These are phyloP conservation scores for Hyphodiscus sp. DNA, from an alignment of 2,329 filamentous ascomycete genomes.

Conservation along the genomic window DNA sequence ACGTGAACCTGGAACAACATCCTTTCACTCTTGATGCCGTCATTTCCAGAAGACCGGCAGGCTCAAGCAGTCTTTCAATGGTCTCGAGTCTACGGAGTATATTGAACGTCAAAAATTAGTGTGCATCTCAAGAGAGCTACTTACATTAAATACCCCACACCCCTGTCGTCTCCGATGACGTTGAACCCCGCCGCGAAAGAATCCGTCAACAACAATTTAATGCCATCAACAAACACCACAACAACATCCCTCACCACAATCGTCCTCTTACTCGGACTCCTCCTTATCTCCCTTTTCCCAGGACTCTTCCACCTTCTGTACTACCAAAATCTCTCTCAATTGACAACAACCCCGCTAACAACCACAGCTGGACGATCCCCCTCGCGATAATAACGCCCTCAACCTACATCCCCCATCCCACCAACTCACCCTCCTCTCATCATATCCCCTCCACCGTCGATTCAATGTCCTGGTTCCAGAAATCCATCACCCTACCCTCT, in stretches of 20 bases:
- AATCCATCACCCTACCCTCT: slow-evolving; percentile 71
- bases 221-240: slow-evolving; percentile 12
- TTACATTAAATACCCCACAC: background rate
- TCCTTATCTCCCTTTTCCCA: slow-evolving; percentile 48
- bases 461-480: slow-evolving; percentile 71
- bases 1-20: no score
- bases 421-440: slow-evolving; percentile 37
- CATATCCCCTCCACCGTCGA: slow-evolving; percentile 19
- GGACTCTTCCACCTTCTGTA: slow-evolving; percentile 42
- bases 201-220: slow-evolving; percentile 1
- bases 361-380: slow-evolving; percentile 37
- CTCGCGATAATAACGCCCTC: slow-evolving; percentile 31
- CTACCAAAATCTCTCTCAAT: background rate
- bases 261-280: slow-evolving; percentile 40
- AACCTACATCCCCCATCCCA: slow-evolving; percentile 13
- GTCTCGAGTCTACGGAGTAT: no score
- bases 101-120: no score
- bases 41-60: no score
- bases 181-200: background rate
- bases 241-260: slow-evolving; percentile 31
- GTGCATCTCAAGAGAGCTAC: no score
- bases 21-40: no score
- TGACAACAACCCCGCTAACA: background rate
- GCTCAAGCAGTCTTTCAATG: no score
- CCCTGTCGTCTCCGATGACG: background rate